These are phyloP conservation scores for Paramecium primaurelia DNA, from an alignment of 73 alveolate species.

Conservation along the genomic window DNA sequence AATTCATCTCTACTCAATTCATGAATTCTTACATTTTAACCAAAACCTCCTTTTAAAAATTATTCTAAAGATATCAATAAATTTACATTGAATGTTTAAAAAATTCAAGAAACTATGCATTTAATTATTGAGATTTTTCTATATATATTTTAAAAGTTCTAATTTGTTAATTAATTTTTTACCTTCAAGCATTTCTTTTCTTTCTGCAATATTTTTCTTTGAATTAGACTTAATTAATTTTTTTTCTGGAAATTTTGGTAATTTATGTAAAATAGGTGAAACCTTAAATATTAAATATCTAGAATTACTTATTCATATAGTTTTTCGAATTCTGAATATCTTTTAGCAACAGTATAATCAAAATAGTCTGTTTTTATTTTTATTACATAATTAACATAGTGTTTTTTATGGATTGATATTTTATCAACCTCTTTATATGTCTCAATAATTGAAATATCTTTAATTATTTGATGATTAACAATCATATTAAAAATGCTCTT, in stretches of 20 bases:
- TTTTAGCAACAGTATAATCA: background rate
- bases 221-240: background rate
- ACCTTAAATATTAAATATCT: background rate
- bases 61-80: background rate
- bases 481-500: background rate
- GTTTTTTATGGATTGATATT: background rate
- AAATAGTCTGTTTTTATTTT: slow-evolving; percentile 17
- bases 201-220: slow-evolving; percentile 19
- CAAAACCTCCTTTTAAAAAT: slow-evolving; percentile 28
- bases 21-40: background rate
- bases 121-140: background rate
- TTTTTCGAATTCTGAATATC: slow-evolving; percentile 9
- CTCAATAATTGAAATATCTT: background rate
- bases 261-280: background rate
- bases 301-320: background rate
- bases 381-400: background rate
- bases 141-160: background rate
- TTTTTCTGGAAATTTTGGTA: slow-evolving; percentile 47
- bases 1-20: slow-evolving; percentile 18
- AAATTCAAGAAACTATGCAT: background rate
- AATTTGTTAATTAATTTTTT: background rate
- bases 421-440: background rate
- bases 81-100: background rate
- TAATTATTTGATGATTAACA: background rate
- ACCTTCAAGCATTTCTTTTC: background rate